Base-by-base conservation (phyloP, 495 filamentous ascomycete genomes). In the Clavariopsis aquatica region DNA sequence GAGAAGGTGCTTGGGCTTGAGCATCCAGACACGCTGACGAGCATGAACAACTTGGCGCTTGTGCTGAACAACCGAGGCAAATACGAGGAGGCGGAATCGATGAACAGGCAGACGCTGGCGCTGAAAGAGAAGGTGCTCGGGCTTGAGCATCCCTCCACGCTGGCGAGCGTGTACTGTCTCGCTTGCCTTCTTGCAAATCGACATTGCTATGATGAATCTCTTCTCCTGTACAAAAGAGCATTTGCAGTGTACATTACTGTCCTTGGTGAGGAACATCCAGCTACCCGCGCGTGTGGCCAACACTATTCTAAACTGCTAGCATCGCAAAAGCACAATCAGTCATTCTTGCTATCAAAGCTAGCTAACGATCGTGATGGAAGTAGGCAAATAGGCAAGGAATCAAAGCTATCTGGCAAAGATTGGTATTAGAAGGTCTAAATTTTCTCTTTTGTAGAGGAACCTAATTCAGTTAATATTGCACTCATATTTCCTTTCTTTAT, bases 71-170 rank as follows among this genome's bases (percentile, higher is more conserved):
- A 13, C 31, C 31, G 13, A 36, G 31, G 31, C 31, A 36, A 36
- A 36, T 47, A 47, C 17, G 45, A 47, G 20, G 45, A 47, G 45
- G 45, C 45, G 17, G 45, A 47, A 23, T n/a, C 45, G 17, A 47
- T 47, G 45, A n/a, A 47, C 6, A 47, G 45, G 20, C 45, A 47
- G 45, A 47, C 45, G 17, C 45, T 47, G 45, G 45, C 45, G 45
- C 45, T 19, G 45, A 47, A 23, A n/a, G 45, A 47, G 45, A 47
- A 47, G 45, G 45, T 47, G 45, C 45, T 47, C 45, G 45, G 45
- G 45, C 45, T 19, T 47, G 45, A 47, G 45, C 45, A 47, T 47
- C 45, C 45, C 8, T 5, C 6, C 6, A 23, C 45, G 45, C 45
- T 47, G 17, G 20, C 45, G 45, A 47, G 45, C 45, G 17, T 47